These are phyloP conservation scores for Aspergillus hortae DNA, from an alignment of 2,329 filamentous ascomycete species.

Conservation along the genomic window DNA sequence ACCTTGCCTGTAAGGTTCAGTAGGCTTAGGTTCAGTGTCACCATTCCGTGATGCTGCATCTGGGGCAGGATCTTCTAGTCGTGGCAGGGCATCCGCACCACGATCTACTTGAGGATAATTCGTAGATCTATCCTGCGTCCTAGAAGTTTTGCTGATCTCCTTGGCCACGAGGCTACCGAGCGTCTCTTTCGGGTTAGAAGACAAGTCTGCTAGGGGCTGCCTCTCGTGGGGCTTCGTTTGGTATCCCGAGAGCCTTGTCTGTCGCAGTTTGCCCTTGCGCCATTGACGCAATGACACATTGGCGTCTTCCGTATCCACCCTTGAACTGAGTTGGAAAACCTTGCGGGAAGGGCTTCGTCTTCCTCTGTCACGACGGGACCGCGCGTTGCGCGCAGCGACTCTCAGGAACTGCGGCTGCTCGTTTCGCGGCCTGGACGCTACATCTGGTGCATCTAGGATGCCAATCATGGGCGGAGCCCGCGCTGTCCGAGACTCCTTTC, in stretches of 20 bases:
- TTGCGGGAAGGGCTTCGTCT: slow-evolving; percentile 52
- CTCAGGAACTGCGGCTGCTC: slow-evolving; percentile 53
- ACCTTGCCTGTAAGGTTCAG: slow-evolving; percentile 17
- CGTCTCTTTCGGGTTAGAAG: slow-evolving; percentile 14
- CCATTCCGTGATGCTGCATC: slow-evolving; percentile 2
- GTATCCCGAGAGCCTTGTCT: slow-evolving; percentile 18
- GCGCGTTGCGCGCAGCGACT: slow-evolving; percentile 53
- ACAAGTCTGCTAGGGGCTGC: slow-evolving; percentile 20
- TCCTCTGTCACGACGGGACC: slow-evolving; percentile 45
- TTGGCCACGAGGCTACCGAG: neutral
- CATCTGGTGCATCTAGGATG: slow-evolving; percentile 50
- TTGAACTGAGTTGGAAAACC: slow-evolving; percentile 50
- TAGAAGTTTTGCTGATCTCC: slow-evolving; percentile 2
- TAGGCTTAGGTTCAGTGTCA: neutral
- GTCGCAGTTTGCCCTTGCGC: slow-evolving; percentile 45
- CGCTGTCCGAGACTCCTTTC: slow-evolving; percentile 20
- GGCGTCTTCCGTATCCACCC: slow-evolving; percentile 54
- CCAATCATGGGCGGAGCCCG: slow-evolving; percentile 35
- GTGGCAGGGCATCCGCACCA: neutral
- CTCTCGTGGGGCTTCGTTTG: slow-evolving; percentile 18
- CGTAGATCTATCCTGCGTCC: neutral
- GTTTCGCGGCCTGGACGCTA: slow-evolving; percentile 22
- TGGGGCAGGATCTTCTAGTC: neutral
- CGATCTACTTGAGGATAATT: slow-evolving; percentile 4
- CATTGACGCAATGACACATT: slow-evolving; percentile 49